phyloP scores from a whole-genome alignment of 768 basidiomycete species.

The Pisolithus tinctorius region DNA sequence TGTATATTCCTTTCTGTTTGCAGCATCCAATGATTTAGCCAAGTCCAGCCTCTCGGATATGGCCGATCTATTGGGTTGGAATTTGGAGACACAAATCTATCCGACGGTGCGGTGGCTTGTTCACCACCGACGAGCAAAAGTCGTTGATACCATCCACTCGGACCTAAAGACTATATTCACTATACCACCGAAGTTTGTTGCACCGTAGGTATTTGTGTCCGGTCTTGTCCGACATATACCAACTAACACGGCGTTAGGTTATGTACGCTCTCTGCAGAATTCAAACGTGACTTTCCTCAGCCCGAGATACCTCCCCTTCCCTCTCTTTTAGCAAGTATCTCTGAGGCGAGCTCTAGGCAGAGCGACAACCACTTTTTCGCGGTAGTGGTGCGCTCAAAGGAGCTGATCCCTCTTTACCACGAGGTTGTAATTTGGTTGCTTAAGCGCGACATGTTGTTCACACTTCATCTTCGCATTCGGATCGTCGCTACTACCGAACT shows the following conservation, averaged over 20 bases:
- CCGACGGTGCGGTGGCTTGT: constrained; percentile 92
- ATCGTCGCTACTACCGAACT: constrained; percentile 72
- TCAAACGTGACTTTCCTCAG: constrained; percentile 53
- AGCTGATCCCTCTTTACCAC: constrained; percentile 62
- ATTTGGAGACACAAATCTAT: constrained; percentile 75
- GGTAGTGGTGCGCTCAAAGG: constrained; percentile 64
- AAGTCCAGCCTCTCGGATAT: constrained; percentile 63
- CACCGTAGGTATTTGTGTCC: constrained; percentile 41
- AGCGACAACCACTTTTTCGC: constrained; percentile 73
- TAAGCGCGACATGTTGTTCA: constrained; percentile 76
- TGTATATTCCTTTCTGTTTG: constrained; percentile 21
- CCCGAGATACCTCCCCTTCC: constrained; percentile 64
- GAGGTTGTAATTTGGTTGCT: constrained; percentile 90
- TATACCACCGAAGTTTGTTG: constrained; percentile 56
- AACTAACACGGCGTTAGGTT: constrained; percentile 6
- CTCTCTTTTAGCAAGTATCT: constrained; percentile 67
- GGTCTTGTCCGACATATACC: background rate
- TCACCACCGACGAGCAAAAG: constrained; percentile 80
- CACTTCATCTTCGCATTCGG: constrained; percentile 80
- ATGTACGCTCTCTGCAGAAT: constrained; percentile 49
- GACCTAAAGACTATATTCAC: constrained; percentile 79
- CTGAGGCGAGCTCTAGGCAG: constrained; percentile 57
- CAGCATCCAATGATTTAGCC: background rate
- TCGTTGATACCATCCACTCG: constrained; percentile 79
- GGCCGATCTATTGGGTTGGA: constrained; percentile 76